These are phyloP conservation scores for Mrakia hoshinonis DNA, from an alignment of 768 basidiomycete species.

Conservation along the genomic window DNA sequence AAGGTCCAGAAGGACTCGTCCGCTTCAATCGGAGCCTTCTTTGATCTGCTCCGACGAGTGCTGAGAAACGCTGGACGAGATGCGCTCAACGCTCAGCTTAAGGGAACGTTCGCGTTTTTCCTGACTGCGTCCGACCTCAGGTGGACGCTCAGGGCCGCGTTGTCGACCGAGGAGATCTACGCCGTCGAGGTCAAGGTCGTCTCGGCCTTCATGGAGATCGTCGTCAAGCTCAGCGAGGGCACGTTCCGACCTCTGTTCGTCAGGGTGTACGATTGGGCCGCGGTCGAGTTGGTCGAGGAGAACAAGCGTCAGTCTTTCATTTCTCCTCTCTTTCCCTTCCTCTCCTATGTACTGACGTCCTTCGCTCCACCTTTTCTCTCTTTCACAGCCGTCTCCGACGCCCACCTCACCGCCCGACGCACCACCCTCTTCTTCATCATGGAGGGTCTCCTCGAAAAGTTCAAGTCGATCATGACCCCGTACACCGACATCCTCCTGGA, in stretches of 20 bases:
- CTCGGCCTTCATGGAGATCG: conserved; percentile 73
- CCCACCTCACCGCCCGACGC: conserved; percentile 47
- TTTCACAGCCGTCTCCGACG: conserved; percentile 33
- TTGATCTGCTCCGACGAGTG: conserved; percentile 58
- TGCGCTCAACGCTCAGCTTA: conserved; percentile 58
- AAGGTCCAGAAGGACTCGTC: conserved; percentile 34
- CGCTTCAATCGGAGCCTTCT: conserved; percentile 48
- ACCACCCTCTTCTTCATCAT: conserved; percentile 70
- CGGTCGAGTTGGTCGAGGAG: conserved; percentile 46
- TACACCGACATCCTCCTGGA: conserved; percentile 73
- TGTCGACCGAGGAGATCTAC: conserved; percentile 25
- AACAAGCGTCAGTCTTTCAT: conserved; percentile 32
- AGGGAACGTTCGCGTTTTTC: conserved; percentile 66
- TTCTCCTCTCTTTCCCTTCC: neutral
- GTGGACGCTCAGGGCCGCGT: conserved; percentile 19
- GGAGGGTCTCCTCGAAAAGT: conserved; percentile 65
- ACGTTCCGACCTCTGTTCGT: conserved; percentile 87
- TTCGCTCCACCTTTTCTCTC: neutral
- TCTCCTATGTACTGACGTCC: conserved; percentile 16
- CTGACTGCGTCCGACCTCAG: conserved; percentile 63
- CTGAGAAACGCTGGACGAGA: conserved; percentile 58
- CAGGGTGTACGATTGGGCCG: conserved; percentile 90
- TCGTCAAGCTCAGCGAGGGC: conserved; percentile 84
- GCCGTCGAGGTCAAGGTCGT: conserved; percentile 46
- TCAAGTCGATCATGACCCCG: conserved; percentile 89